phyloP scores from a whole-genome alignment of 371 early-diverging fungal species.

The Rhizopus microsporus region DNA sequence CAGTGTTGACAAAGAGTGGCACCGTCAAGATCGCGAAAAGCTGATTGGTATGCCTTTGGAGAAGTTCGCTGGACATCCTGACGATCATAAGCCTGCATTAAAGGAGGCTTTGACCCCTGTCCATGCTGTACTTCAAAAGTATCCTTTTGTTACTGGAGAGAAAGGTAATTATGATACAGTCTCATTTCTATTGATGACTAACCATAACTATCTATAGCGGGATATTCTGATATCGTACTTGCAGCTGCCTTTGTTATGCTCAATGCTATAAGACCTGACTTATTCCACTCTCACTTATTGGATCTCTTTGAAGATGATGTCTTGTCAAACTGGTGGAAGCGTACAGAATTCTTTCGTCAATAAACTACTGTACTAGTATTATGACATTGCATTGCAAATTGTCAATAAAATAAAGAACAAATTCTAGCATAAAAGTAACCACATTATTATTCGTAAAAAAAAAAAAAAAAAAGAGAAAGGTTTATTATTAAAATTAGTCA shows the following conservation, averaged over 20 bases:
- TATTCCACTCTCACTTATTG: slow-evolving; percentile 15
- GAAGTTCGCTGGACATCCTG: slow-evolving; percentile 12
- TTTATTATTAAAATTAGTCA: no score
- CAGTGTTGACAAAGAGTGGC: slow-evolving; percentile 8
- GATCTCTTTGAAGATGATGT: not conserved
- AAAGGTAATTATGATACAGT: slow-evolving; percentile 11
- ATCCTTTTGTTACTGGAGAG: slow-evolving; percentile 17
- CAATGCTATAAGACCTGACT: slow-evolving; percentile 2
- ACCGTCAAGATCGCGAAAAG: slow-evolving; percentile 12
- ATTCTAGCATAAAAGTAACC: no score
- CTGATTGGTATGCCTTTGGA: slow-evolving; percentile 13
- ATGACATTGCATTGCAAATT: no score
- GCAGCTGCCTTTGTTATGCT: slow-evolving; percentile 8
- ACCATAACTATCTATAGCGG: slow-evolving; percentile 7
- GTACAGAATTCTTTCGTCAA: slow-evolving; percentile 7
- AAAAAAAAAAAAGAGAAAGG: no score
- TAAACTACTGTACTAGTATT: no score
- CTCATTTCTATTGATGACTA: not conserved
- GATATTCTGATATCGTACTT: slow-evolving; percentile 23
- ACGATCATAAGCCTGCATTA: not conserved
- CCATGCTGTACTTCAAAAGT: not conserved
- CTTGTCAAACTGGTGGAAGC: slow-evolving; percentile 20
- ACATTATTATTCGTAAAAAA: no score
- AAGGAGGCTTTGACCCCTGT: slow-evolving; percentile 6
- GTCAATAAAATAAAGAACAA: no score